Conservation (phyloP, 1,284 basidiomycete genomes). For the Serendipita sp. region DNA sequence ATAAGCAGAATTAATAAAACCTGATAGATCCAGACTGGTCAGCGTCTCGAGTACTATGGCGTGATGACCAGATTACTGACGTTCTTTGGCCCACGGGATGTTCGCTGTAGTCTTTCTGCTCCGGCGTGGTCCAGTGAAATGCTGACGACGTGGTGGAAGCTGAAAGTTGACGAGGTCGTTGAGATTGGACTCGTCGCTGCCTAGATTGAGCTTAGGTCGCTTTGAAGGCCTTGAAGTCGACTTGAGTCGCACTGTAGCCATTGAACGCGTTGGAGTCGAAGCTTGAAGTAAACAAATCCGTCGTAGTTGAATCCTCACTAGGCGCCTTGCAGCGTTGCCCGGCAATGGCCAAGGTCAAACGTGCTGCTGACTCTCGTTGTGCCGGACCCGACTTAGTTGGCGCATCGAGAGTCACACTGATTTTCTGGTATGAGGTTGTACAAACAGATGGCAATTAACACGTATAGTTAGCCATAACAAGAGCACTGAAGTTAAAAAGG, state of each 20-base stretch:
- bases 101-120: conserved; percentile 52
- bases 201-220: conserved; percentile 2
- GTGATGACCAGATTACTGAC: conserved; percentile 33
- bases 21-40: conserved; percentile 25
- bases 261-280: neutral
- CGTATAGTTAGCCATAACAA: too few relatives aligned
- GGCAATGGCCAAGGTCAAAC: conserved; percentile 6
- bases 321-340: conserved; percentile 1
- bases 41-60: conserved; percentile 8
- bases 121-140: conserved; percentile 51
- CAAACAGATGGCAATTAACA: too few relatives aligned
- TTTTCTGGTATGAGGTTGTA: too few relatives aligned
- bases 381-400: too few relatives aligned
- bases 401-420: too few relatives aligned
- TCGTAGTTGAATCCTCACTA: neutral
- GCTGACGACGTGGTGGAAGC: conserved; percentile 31
- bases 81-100: conserved; percentile 73
- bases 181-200: conserved; percentile 10
- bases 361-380: neutral
- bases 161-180: conserved; percentile 27
- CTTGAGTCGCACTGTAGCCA: neutral
- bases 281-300: neutral
- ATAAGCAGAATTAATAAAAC: conserved; percentile 88
- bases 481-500: too few relatives aligned
- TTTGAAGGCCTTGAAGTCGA: neutral